Base-by-base conservation (phyloP, 129 eudicot species). In the Centella asiatica region DNA sequence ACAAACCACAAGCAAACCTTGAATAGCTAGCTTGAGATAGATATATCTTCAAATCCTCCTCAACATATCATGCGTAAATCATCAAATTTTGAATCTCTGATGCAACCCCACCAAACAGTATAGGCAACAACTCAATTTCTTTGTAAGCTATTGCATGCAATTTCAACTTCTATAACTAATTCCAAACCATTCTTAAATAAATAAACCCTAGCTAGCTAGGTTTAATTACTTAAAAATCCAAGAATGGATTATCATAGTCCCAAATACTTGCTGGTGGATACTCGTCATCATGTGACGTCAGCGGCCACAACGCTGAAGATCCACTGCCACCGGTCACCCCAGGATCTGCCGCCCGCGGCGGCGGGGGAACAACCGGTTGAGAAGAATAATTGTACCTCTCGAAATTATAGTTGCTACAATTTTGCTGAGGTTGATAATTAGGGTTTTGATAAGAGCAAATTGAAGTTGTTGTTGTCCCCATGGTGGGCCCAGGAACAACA, bases 201-300 rank as follows among this genome's bases (percentile, higher is more conserved):
- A n/a, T n/a, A n/a, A n/a, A n/a, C n/a, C n/a, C n/a, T n/a, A n/a
- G n/a, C n/a, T n/a, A n/a, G n/a, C n/a, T n/a, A n/a, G n/a, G n/a
- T n/a, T n/a, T n/a, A n/a, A n/a, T n/a, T n/a, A n/a, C 57, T 52
- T 56, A 57, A 60, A 63, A 75, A 55, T 72, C 82, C 23, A 77
- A 76, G 39, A 15, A 57, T 15, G 82, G 79, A 62, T 75, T 72
- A 8, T 69, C 74, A 36, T 75, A 71, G 48, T 80, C 81, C 85
- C 85, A 80, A n/a, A 80, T 44, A 24, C 69, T 54, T 15, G 72
- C 53, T 20, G 55, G 39, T 2, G 73, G 66, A 18, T 75, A 71
- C 37, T 80, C 74, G 31, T 80, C 81, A 24, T 74, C 74, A 39
- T 70, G 14, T 31, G 24, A 50, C n/a, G n/a, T n/a, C 14, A 54